Percentiles rank a stretch among this genome's conserved stretches.
Evolutionary conservation across 2,329 filamentous ascomycete genomes (phyloP).

Genomic region (Pseudocercospora fijiensis): DNA sequence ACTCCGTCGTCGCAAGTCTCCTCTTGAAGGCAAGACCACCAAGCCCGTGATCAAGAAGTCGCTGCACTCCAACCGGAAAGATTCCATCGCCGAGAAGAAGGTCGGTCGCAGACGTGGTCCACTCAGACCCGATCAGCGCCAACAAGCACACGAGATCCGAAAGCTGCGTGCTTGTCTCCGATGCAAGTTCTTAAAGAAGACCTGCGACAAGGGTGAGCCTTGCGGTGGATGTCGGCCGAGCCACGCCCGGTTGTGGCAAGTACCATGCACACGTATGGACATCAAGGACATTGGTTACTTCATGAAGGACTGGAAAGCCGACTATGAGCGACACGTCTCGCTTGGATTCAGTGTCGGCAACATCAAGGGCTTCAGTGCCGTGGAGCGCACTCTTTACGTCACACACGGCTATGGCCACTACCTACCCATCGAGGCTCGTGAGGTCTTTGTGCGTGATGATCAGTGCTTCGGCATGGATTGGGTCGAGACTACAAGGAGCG

Average conservation of each 20-base stretch:
- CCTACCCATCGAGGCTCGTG: conserved; percentile 86
- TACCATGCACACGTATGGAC: conserved; percentile 94
- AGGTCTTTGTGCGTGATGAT: conserved; percentile 88
- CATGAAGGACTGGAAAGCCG: conserved; percentile 99
- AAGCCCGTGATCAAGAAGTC: conserved; percentile 79
- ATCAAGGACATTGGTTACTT: conserved; percentile 99
- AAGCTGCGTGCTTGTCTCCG: conserved; percentile 90
- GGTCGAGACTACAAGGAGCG: conserved; percentile 76
- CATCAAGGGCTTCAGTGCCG: conserved; percentile 76
- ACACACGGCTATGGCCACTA: conserved; percentile 95
- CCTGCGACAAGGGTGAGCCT: conserved; percentile 94
- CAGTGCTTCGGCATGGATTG: conserved; percentile 92
- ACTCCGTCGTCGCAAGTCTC: conserved; percentile 62
- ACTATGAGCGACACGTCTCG: conserved; percentile 87
- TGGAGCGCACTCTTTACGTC: conserved; percentile 75
- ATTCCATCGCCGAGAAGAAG: conserved; percentile 78
- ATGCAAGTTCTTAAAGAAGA: conserved; percentile 99
- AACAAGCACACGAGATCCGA: conserved; percentile 94
- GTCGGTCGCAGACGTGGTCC: conserved; percentile 88
- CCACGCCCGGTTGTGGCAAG: conserved; percentile 93
- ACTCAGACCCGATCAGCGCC: conserved; percentile 86
- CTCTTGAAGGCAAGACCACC: conserved; percentile 70
- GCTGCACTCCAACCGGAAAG: conserved; percentile 64
- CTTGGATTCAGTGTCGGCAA: conserved; percentile 89
- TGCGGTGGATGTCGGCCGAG: conserved; percentile 94